phyloP scores from a whole-genome alignment of 768 basidiomycete species.

The Mycena venus region DNA sequence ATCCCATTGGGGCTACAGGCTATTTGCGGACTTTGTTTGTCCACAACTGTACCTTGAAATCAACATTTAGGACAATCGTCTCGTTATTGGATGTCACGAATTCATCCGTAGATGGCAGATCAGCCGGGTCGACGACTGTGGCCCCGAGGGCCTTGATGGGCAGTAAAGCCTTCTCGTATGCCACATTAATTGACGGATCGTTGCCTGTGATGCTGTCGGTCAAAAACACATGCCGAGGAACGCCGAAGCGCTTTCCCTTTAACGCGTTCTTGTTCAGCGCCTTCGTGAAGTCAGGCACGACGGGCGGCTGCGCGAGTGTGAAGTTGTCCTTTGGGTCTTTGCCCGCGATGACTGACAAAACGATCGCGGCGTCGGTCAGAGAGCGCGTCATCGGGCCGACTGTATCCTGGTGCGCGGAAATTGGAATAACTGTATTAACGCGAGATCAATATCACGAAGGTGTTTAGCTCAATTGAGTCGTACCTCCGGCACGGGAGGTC shows the following conservation, averaged over 20 bases:
- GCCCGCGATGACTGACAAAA: too few species aligned
- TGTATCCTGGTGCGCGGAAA: slow-evolving; percentile 68
- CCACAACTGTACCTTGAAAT: slow-evolving; percentile 66
- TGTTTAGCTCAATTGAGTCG: not conserved
- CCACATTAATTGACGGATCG: slow-evolving; percentile 49
- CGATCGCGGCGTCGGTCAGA: too few species aligned
- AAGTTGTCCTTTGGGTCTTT: too few species aligned
- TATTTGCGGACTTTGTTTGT: not conserved
- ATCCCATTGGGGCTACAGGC: too few species aligned
- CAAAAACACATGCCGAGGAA: slow-evolving; percentile 57
- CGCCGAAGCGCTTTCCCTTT: slow-evolving; percentile 64
- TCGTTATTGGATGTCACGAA: slow-evolving; percentile 64
- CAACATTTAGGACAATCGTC: slow-evolving; percentile 61
- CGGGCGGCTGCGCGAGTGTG: too few species aligned
- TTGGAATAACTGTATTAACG: slow-evolving; percentile 60
- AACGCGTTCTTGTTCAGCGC: slow-evolving; percentile 64
- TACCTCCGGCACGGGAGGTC: slow-evolving; percentile 70
- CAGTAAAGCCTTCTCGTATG: slow-evolving; percentile 55
- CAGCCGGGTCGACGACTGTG: slow-evolving; percentile 71
- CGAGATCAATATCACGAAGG: not conserved
- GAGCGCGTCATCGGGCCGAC: too few species aligned
- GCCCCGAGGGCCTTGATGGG: slow-evolving; percentile 57
- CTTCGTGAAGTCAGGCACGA: slow-evolving; percentile 69
- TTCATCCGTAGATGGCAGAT: slow-evolving; percentile 67
- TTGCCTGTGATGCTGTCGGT: slow-evolving; percentile 46